Percentiles rank a stretch among this genome's conserved stretches.
Evolutionary conservation across 139 green algal genomes (phyloP).

Genomic region (Zygnema cylindricum): DNA sequence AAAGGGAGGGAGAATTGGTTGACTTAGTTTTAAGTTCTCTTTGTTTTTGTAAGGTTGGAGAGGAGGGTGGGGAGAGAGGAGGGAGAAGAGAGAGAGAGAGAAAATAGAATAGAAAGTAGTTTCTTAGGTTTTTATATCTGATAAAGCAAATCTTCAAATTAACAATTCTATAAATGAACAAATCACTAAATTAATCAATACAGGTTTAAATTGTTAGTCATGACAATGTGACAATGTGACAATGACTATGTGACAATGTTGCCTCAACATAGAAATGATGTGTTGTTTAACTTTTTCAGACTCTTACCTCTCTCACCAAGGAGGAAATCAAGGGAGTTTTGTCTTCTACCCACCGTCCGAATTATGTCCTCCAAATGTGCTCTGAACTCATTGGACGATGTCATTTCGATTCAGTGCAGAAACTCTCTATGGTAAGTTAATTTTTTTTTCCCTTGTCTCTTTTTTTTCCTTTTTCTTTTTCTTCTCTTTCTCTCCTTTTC

Average conservation of each 20-base stretch:
- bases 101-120: neutral
- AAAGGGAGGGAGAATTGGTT: neutral
- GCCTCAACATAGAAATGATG: no score
- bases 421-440: neutral
- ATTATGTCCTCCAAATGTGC: slow-evolving; percentile 50
- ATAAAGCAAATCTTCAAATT: no score
- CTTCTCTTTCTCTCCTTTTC: neutral
- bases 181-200: no score
- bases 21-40: no score
- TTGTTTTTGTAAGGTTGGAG: neutral
- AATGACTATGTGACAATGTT: no score
- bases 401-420: slow-evolving; percentile 11
- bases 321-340: slow-evolving; percentile 35
- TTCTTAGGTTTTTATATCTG: no score
- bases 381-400: slow-evolving; percentile 34
- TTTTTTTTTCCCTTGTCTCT: no score
- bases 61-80: neutral
- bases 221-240: no score
- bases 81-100: neutral
- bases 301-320: slow-evolving; percentile 22
- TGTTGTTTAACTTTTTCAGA: no score
- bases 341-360: slow-evolving; percentile 27
- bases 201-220: no score
- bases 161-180: no score
- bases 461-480: neutral